phyloP scores from a whole-genome alignment of 75 land plant species.

The Sequoia sempervirens region DNA sequence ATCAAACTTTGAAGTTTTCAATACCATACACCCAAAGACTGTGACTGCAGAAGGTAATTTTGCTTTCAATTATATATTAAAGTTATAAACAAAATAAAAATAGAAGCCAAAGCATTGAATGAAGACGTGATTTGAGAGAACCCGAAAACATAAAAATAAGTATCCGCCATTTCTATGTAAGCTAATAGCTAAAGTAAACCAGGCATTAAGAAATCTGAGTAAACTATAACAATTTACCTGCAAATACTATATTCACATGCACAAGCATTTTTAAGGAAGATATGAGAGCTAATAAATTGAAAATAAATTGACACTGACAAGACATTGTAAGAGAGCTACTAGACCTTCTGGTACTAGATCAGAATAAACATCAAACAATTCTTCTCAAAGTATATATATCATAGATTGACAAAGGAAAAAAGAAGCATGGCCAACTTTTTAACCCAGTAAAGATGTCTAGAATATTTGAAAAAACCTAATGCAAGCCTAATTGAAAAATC shows the following conservation, averaged over 20 bases:
- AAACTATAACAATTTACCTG: background rate
- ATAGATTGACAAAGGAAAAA: background rate
- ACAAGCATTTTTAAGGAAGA: background rate
- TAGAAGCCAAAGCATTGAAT: too few relatives aligned
- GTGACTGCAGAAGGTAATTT: too few relatives aligned
- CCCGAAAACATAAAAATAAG: background rate
- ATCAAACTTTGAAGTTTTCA: too few relatives aligned
- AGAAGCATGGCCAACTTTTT: background rate
- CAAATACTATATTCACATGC: background rate
- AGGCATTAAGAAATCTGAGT: background rate
- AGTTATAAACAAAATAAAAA: too few relatives aligned
- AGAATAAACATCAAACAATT: background rate
- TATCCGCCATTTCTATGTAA: background rate
- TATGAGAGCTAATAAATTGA: background rate
- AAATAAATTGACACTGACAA: background rate
- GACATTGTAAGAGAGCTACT: background rate
- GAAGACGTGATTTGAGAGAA: background rate
- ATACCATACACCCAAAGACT: too few relatives aligned
- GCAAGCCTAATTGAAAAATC: background rate
- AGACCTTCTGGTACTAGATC: background rate
- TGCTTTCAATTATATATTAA: too few relatives aligned
- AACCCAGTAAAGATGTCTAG: background rate
- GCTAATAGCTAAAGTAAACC: background rate
- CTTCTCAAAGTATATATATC: background rate
- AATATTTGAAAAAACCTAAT: background rate